Percentiles rank a stretch among this genome's conserved stretches.
Evolutionary conservation across 306 rosid species (phyloP).

Genomic region (Pterocarpus santalinus): DNA sequence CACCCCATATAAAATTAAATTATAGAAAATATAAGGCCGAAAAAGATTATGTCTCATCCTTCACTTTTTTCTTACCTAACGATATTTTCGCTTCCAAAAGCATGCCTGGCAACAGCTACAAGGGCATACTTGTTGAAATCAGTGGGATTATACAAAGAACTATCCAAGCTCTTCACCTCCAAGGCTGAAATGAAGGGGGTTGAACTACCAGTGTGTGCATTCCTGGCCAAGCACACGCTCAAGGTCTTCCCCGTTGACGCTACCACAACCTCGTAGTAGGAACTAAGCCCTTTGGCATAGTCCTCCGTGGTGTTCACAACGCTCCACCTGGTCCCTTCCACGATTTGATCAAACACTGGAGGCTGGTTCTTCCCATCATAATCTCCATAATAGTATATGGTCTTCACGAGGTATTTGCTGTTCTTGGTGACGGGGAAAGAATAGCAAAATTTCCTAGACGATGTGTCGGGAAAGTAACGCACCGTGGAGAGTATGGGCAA

Average conservation of each 20-base stretch:
- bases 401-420: slow-evolving; percentile 68
- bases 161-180: slow-evolving; percentile 71
- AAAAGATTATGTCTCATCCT: too few species aligned
- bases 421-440: slow-evolving; percentile 64
- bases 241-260: slow-evolving; percentile 58
- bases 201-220: slow-evolving; percentile 55
- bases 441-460: slow-evolving; percentile 74
- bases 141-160: slow-evolving; percentile 72
- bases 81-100: slow-evolving; percentile 61
- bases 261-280: slow-evolving; percentile 74
- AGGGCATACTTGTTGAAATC: slow-evolving; percentile 77
- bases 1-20: not conserved
- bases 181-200: slow-evolving; percentile 90
- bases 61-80: slow-evolving; percentile 60
- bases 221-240: slow-evolving; percentile 85
- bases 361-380: slow-evolving; percentile 79
- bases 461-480: slow-evolving; percentile 73
- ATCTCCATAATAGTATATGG: slow-evolving; percentile 78
- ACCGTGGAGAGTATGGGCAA: slow-evolving; percentile 67
- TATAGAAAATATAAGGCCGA: not conserved
- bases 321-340: slow-evolving; percentile 85
- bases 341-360: slow-evolving; percentile 87
- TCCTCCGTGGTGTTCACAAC: slow-evolving; percentile 79
- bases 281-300: slow-evolving; percentile 70
- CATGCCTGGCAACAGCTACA: slow-evolving; percentile 63